phyloP scores from a whole-genome alignment of 352 stramenopile genomes.

The Hyaloperonospora brassicae region DNA sequence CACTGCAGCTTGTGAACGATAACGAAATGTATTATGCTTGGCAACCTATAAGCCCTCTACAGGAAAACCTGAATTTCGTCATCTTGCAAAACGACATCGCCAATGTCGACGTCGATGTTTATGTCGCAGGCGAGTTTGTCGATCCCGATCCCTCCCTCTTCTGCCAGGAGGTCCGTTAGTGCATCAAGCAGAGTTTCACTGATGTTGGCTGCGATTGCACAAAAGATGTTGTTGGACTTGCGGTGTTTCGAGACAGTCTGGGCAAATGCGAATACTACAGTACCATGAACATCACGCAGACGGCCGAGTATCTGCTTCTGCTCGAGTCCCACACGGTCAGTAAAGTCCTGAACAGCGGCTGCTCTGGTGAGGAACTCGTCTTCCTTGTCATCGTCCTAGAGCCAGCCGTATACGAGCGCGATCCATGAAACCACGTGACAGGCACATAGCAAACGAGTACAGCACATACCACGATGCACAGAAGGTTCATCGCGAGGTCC shows the following conservation, averaged over 20 bases:
- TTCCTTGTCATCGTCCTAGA: conserved; percentile 27
- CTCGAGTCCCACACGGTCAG: conserved; percentile 19
- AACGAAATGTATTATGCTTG: conserved; percentile 5
- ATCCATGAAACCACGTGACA: too few relatives aligned
- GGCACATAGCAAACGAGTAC: not conserved
- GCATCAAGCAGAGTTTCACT: conserved; percentile 38
- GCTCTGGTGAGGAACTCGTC: conserved; percentile 21
- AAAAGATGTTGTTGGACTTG: conserved; percentile 10
- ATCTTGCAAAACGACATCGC: conserved; percentile 18
- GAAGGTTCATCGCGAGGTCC: conserved; percentile 13
- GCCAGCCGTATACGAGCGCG: too few relatives aligned
- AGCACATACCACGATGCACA: conserved; percentile 19
- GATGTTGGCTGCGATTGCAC: conserved; percentile 23
- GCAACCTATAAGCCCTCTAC: conserved; percentile 1
- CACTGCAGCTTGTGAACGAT: conserved; percentile 16
- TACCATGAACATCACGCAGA: conserved; percentile 35
- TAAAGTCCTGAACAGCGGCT: conserved; percentile 20
- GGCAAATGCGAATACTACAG: not conserved
- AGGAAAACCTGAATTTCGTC: conserved; percentile 13
- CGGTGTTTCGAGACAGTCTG: conserved; percentile 1
- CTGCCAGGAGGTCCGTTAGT: conserved; percentile 32
- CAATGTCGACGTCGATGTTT: conserved; percentile 22
- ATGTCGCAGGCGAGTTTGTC: conserved; percentile 31
- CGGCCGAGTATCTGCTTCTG: conserved; percentile 21
- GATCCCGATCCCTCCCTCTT: conserved; percentile 36